These are phyloP conservation scores for Rhodamnia rubescens DNA, from an alignment of 345 rosid species.

Conservation along the genomic window DNA sequence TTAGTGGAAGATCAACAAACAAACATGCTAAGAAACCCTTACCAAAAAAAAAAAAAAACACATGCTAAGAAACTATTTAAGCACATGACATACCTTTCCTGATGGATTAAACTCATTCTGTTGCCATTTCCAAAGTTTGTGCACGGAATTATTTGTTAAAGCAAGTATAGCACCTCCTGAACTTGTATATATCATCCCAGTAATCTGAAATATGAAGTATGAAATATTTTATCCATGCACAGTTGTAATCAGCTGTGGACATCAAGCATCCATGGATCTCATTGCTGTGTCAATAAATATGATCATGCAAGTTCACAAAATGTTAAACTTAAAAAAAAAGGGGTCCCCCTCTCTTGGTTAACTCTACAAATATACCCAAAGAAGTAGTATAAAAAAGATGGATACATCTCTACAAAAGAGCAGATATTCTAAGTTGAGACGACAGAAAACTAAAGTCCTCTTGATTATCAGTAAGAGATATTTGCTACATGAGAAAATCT, in stretches of 20 bases:
- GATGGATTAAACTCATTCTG: conserved; percentile 41
- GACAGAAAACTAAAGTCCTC: not conserved
- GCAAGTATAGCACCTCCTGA: conserved; percentile 69
- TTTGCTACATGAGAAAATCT: not conserved
- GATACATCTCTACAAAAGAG: not conserved
- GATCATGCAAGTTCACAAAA: not conserved
- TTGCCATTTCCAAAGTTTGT: conserved; percentile 94
- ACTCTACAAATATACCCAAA: not conserved
- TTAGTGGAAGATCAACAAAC: not conserved
- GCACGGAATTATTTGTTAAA: conserved; percentile 79
- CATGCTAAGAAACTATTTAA: not conserved
- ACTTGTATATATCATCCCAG: conserved; percentile 70
- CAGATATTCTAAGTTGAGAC: not conserved
- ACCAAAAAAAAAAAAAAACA: too few species aligned
- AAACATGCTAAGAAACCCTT: not conserved
- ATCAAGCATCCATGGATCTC: not conserved
- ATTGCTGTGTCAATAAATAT: not conserved
- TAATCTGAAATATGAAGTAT: conserved; percentile 30
- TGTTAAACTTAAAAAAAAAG: not conserved
- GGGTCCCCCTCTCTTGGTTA: not conserved
- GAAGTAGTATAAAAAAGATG: not conserved
- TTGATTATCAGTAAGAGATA: not conserved
- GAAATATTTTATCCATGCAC: not conserved
- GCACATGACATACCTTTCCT: conserved; percentile 35
- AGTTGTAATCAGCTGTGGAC: not conserved